A percentile compares a stretch with the other conserved stretches of the same genome.
phyloP scores from a whole-genome alignment of 148 eudicot genomes.

The Fallopia convolvulus region DNA sequence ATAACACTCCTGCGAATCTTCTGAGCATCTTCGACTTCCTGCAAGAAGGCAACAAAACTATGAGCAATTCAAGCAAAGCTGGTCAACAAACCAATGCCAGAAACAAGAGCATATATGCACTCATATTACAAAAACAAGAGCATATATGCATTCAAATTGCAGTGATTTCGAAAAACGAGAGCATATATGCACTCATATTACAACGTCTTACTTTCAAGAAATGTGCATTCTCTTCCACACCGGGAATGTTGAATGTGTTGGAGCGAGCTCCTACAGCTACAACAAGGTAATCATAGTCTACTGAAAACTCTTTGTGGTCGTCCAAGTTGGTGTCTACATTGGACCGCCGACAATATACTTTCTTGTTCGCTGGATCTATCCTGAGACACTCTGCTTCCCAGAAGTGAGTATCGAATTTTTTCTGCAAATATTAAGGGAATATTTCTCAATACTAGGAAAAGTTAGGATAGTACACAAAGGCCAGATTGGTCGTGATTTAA shows the following conservation, averaged over 20 bases:
- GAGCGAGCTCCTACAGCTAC: conserved; percentile 59
- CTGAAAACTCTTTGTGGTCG: conserved; percentile 46
- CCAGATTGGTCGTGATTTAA: background rate
- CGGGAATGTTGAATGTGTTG: conserved; percentile 73
- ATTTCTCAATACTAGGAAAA: background rate
- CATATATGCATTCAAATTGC: background rate
- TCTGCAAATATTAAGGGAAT: conserved; percentile 25
- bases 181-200: background rate
- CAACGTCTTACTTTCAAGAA: conserved; percentile 46
- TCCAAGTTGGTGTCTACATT: conserved; percentile 24
- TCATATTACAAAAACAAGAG: background rate
- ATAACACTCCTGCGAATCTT: conserved; percentile 46
- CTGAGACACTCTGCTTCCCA: conserved; percentile 67
- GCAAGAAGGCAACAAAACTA: background rate
- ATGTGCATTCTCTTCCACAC: conserved; percentile 60
- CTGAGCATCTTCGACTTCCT: conserved; percentile 73
- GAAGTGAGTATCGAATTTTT: conserved; percentile 31
- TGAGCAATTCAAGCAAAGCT: background rate
- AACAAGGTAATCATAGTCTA: conserved; percentile 73
- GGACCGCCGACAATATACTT: conserved; percentile 54
- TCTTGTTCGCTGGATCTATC: conserved; percentile 56
- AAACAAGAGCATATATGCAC: background rate
- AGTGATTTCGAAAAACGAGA: background rate
- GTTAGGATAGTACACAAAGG: background rate
- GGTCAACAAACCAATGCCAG: background rate